Evolutionary conservation across 768 basidiomycete genomes (phyloP).

Genomic region (Lactifluus echinatus): DNA sequence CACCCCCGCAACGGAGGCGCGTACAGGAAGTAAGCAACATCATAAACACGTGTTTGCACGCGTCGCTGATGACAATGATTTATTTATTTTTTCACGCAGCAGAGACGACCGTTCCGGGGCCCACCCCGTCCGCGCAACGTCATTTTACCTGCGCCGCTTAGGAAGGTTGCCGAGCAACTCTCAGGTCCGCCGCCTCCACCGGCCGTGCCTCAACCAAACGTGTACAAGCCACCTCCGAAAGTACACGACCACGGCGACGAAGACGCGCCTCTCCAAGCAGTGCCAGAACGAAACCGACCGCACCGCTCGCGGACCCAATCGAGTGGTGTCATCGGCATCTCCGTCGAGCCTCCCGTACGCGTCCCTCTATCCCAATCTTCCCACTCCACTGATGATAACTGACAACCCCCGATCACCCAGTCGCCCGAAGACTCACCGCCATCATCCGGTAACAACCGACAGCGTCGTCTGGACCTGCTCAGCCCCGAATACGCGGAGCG

Average conservation of each 20-base stretch:
- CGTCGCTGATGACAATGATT: background rate
- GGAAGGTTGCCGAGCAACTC: constrained; percentile 7
- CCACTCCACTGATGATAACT: too few relatives aligned
- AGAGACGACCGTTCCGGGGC: background rate
- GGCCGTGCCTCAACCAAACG: background rate
- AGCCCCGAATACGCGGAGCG: constrained; percentile 25
- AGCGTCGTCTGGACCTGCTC: constrained; percentile 23
- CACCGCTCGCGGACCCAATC: constrained; percentile 18
- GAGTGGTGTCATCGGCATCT: constrained; percentile 19
- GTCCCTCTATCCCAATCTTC: too few relatives aligned
- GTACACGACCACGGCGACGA: background rate
- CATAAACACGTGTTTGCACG: too few relatives aligned
- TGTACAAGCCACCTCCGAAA: background rate
- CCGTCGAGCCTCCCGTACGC: constrained; percentile 18
- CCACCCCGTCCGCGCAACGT: constrained; percentile 13
- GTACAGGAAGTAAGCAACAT: background rate
- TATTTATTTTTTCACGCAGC: too few relatives aligned
- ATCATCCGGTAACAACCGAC: constrained; percentile 12
- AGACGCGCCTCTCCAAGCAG: background rate
- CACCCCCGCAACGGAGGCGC: background rate
- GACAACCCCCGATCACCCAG: background rate
- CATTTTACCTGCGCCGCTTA: constrained; percentile 13
- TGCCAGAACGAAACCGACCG: constrained; percentile 3
- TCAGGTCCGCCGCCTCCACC: background rate
- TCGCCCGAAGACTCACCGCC: constrained; percentile 21